These are phyloP conservation scores for Fusarium pseudoanthophilum DNA, from an alignment of 2,329 filamentous ascomycete species.

Conservation along the genomic window DNA sequence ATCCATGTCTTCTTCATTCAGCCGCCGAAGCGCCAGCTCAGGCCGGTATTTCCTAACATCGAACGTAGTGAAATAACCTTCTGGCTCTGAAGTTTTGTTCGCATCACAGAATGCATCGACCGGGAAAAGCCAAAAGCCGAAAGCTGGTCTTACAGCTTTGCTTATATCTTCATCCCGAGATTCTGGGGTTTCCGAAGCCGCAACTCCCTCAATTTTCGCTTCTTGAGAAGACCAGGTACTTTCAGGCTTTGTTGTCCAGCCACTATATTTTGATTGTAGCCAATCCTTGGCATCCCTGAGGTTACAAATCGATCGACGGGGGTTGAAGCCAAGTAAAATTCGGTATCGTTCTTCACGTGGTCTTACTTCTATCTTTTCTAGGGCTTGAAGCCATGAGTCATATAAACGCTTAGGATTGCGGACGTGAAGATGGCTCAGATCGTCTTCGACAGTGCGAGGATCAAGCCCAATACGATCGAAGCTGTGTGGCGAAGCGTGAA, in stretches of 20 bases:
- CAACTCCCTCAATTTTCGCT: fast-evolving
- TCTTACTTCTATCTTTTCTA: neutral
- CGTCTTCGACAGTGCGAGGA: neutral
- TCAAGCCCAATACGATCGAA: neutral
- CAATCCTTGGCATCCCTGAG: neutral
- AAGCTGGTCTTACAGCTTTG: neutral
- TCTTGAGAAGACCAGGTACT: neutral
- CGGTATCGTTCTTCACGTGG: neutral
- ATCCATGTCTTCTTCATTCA: neutral
- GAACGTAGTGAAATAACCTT: neutral
- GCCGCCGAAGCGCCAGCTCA: neutral
- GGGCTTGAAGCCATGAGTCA: neutral
- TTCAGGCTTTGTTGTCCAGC: neutral
- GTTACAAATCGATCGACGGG: neutral
- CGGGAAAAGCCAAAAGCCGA: neutral
- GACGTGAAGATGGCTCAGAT: neutral
- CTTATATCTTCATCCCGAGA: neutral
- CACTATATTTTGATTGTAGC: neutral
- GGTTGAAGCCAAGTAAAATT: neutral
- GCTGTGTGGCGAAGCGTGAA: neutral
- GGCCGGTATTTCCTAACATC: neutral
- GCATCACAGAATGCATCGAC: neutral
- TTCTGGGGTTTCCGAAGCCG: neutral
- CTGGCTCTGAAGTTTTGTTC: neutral
- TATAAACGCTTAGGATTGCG: neutral